Evolutionary conservation across 2,329 filamentous ascomycete species (phyloP).

Genomic region (Ascochyta fabae): DNA sequence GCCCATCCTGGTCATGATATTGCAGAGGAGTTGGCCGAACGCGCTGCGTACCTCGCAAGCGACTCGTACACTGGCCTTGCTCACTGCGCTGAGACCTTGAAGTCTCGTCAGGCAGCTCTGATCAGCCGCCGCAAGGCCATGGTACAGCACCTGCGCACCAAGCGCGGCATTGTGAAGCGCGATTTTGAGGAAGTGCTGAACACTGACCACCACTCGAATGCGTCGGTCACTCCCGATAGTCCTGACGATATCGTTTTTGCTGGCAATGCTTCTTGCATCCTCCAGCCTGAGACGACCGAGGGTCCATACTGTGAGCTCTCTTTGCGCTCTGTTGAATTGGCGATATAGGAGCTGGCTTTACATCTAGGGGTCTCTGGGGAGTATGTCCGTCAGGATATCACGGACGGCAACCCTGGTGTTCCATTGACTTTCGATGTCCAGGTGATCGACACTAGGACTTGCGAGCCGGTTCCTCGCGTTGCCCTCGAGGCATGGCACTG

Average conservation of each 20-base stretch:
- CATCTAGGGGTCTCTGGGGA: constrained; percentile 48
- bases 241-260: constrained; percentile 27
- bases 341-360: neutral
- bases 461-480: constrained; percentile 54
- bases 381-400: constrained; percentile 55
- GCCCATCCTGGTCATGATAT: constrained; percentile 24
- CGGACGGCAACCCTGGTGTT: constrained; percentile 55
- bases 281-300: constrained; percentile 33
- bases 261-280: constrained; percentile 31
- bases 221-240: constrained; percentile 22
- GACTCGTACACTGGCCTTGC: constrained; percentile 44
- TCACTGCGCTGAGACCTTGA: constrained; percentile 47
- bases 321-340: constrained; percentile 41
- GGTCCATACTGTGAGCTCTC: constrained; percentile 29
- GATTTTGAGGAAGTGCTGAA: constrained; percentile 26
- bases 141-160: constrained; percentile 46
- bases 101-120: constrained; percentile 39
- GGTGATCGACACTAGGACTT: constrained; percentile 59
- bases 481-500: constrained; percentile 58
- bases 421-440: constrained; percentile 58
- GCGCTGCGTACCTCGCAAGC: constrained; percentile 31
- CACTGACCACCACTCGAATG: constrained; percentile 31
- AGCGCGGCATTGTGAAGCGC: constrained; percentile 24
- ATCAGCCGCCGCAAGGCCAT: constrained; percentile 49
- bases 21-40: constrained; percentile 22